phyloP scores from a whole-genome alignment of 495 filamentous ascomycete genomes.

The Tuber indicum region DNA sequence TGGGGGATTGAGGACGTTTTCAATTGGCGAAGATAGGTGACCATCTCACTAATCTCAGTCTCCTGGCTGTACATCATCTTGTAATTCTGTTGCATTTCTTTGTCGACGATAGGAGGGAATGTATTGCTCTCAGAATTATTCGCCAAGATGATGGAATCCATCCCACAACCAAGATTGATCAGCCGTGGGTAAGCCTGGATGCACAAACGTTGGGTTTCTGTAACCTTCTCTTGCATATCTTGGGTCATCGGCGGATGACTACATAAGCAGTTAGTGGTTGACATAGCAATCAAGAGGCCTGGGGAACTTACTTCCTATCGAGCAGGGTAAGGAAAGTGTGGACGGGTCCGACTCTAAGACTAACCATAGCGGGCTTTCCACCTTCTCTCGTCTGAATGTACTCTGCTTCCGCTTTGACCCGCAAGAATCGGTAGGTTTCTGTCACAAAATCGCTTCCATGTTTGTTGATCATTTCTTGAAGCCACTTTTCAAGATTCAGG shows the following conservation, averaged over 20 bases:
- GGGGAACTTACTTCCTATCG: constrained; percentile 50
- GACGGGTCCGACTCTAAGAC: constrained; percentile 76
- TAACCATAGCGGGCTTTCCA: constrained; percentile 56
- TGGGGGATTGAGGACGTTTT: constrained; percentile 74
- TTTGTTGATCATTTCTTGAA: constrained; percentile 47
- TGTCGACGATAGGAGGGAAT: constrained; percentile 69
- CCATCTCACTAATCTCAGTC: constrained; percentile 68
- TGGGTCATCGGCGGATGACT: constrained; percentile 40
- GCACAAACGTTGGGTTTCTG: constrained; percentile 67
- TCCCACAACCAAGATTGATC: constrained; percentile 90
- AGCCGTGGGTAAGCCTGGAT: constrained; percentile 90
- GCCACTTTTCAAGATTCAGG: constrained; percentile 78
- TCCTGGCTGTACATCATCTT: constrained; percentile 93
- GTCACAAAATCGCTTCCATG: constrained; percentile 39
- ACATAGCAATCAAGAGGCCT: constrained; percentile 22
- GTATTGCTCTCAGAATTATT: constrained; percentile 74
- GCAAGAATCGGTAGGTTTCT: constrained; percentile 54
- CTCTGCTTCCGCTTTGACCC: constrained; percentile 77
- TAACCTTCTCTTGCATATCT: constrained; percentile 39
- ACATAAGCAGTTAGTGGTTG: background rate
- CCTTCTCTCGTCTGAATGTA: constrained; percentile 61
- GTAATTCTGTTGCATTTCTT: constrained; percentile 92
- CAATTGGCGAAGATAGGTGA: constrained; percentile 71
- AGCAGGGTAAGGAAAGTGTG: constrained; percentile 71
- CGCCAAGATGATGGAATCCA: constrained; percentile 78